Evolutionary conservation across 805 yeast species (phyloP).

Genomic region (Geotrichum ghanense): DNA sequence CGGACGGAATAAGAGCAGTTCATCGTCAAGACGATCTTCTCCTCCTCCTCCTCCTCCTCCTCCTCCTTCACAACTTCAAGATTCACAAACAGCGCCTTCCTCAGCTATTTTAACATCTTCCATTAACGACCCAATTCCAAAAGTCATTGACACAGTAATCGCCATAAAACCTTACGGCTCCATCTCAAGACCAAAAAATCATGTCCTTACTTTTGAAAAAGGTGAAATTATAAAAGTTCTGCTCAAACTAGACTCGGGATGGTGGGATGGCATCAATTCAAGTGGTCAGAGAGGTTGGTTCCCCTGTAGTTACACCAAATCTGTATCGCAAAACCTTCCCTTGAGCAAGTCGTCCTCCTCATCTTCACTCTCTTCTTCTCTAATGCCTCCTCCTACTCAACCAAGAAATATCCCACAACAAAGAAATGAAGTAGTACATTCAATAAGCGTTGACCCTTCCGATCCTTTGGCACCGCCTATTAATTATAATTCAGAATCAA

Average conservation of each 20-base stretch:
- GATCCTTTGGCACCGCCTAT: constrained; percentile 3
- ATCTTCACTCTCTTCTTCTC: neutral
- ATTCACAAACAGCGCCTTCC: neutral
- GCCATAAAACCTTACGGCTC: constrained; percentile 41
- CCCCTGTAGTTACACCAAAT: constrained; percentile 52
- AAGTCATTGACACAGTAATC: constrained; percentile 40
- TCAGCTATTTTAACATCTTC: neutral
- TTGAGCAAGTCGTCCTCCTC: neutral
- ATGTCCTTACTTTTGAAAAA: constrained; percentile 39
- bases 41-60: neutral
- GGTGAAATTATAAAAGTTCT: constrained; percentile 67
- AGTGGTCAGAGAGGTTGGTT: constrained; percentile 69
- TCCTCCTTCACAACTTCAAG: neutral
- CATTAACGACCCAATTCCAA: neutral
- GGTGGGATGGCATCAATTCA: constrained; percentile 76
- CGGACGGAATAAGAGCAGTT: neutral
- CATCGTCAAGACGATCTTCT: neutral
- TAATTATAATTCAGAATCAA: neutral
- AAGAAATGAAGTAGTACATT: neutral
- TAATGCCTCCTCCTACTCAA: neutral
- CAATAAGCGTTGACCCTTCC: neutral
- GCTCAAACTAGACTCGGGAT: constrained; percentile 50
- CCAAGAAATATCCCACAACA: neutral
- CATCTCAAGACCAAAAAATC: constrained; percentile 36
- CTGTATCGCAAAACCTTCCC: constrained; percentile 16